Base-by-base conservation (phyloP, 768 basidiomycete genomes). In the Mycena vulgaris region DNA sequence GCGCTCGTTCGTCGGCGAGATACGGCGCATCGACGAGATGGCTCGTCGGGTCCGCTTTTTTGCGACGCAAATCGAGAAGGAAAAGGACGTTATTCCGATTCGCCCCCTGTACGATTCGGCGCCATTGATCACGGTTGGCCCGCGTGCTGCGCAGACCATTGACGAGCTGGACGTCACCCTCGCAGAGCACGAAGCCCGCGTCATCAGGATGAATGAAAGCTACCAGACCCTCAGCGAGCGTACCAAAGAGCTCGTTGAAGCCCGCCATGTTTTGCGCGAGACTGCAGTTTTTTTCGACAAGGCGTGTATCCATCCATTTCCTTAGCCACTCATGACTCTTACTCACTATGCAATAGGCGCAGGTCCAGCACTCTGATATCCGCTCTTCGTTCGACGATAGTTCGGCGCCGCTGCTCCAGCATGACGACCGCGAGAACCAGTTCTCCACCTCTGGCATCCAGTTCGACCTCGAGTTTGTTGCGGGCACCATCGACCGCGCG, bases 391-490 rank as follows among this genome's bases (percentile, higher is more conserved):
- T 97, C 69, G 97, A 99, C 75, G 97, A 98, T 66, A 93, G 92
- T 74, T 89, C 93, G 31, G 94, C 94, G 0, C 97, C 97, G 48
- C 85, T 99, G 40, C 89, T 99, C 14, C 95, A 95, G 70, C 93
- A 95, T 67, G 96, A 97, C 35, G 97, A 98, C 75, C 89, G 90
- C 30, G 95, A 93, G 79, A 88, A 83, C 66, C 90, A 90, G 72
- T 90, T 82, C 77, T 83, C 86, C 5, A 74, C 81, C 30, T 74
- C 83, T 5, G 84, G 77, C 52, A 81, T 89, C 39, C 90, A 91
- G 75, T 92, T 98, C 75, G 96, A 98, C 79, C 88, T 99, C 47
- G 98, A 99, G 93, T 99, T 99, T 75, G 93, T 99, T 27, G 92
- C 98, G 5, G 98, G 98, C 30, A 98, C 97, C 0, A 96, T 99